phyloP scores from a whole-genome alignment of 2,329 filamentous ascomycete species.

The Gaeumannomyces tritici region DNA sequence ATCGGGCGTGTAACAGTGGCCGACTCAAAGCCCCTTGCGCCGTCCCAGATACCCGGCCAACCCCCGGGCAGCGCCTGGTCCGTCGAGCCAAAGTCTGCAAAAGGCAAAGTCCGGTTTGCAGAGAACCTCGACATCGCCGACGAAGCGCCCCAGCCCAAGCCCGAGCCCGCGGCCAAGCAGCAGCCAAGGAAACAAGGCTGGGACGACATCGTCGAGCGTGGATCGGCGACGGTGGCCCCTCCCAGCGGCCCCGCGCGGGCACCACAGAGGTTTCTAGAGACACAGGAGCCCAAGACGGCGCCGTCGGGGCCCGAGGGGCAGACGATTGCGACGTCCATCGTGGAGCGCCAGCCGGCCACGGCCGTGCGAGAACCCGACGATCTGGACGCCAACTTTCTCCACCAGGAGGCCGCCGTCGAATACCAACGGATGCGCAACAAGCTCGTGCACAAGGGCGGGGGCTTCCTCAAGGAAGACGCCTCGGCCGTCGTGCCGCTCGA shows the following conservation, averaged over 20 bases:
- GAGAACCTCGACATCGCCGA: slow-evolving; percentile 60
- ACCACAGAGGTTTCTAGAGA: slow-evolving; percentile 27
- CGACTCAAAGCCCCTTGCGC: neutral
- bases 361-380: slow-evolving; percentile 43
- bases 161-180: slow-evolving; percentile 4
- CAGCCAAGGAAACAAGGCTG: slow-evolving; percentile 20
- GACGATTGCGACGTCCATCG: slow-evolving; percentile 49
- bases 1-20: slow-evolving; percentile 46
- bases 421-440: slow-evolving; percentile 76
- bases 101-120: slow-evolving; percentile 78
- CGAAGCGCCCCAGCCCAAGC: slow-evolving; percentile 9
- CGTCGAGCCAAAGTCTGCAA: slow-evolving; percentile 17
- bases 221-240: slow-evolving; percentile 19
- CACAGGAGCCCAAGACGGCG: slow-evolving; percentile 15
- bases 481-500: slow-evolving; percentile 57
- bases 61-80: neutral
- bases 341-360: slow-evolving; percentile 39
- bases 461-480: slow-evolving; percentile 66
- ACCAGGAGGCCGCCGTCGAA: slow-evolving; percentile 70
- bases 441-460: slow-evolving; percentile 74
- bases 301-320: slow-evolving; percentile 37
- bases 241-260: slow-evolving; percentile 29
- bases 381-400: slow-evolving; percentile 61
- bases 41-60: no score
- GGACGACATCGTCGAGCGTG: slow-evolving; percentile 43